Percentiles rank a stretch among this genome's conserved stretches.
Conservation (phyloP, 2,329 filamentous ascomycete species). For the Trichoderma citrinoviride region DNA sequence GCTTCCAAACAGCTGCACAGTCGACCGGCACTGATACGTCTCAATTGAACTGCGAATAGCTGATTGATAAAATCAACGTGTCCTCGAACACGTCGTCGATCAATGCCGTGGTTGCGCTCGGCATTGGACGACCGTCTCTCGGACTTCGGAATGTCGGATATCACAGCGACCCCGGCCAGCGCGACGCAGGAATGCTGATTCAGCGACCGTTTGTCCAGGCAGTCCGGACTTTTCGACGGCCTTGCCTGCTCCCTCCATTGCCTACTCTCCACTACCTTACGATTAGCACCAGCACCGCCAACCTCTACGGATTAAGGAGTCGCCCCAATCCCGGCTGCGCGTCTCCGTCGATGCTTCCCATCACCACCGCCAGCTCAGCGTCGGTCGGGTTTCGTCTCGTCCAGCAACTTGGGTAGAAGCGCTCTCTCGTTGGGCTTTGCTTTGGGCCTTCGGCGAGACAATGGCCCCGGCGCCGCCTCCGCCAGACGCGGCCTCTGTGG, state of each 20-base stretch:
- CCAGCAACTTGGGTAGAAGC: neutral
- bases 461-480: constrained; percentile 19
- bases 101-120: neutral
- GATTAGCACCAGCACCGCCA: neutral
- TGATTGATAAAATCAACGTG: too few relatives aligned
- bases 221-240: too few relatives aligned
- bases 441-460: neutral
- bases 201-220: neutral
- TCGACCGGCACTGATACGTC: too few relatives aligned
- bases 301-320: constrained; percentile 4
- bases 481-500: constrained; percentile 9
- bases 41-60: too few relatives aligned
- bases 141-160: constrained; percentile 1
- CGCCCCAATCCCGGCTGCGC: constrained; percentile 17
- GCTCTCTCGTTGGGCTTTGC: neutral
- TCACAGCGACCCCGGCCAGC: neutral
- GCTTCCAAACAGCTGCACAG: neutral
- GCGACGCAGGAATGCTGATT: constrained; percentile 1
- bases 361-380: neutral
- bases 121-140: neutral
- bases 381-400: constrained; percentile 16
- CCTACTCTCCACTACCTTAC: neutral
- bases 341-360: neutral
- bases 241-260: too few relatives aligned
- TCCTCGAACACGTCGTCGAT: too few relatives aligned